These are phyloP conservation scores for Cicer judaicum DNA, from an alignment of 306 rosid genomes.

Conservation along the genomic window DNA sequence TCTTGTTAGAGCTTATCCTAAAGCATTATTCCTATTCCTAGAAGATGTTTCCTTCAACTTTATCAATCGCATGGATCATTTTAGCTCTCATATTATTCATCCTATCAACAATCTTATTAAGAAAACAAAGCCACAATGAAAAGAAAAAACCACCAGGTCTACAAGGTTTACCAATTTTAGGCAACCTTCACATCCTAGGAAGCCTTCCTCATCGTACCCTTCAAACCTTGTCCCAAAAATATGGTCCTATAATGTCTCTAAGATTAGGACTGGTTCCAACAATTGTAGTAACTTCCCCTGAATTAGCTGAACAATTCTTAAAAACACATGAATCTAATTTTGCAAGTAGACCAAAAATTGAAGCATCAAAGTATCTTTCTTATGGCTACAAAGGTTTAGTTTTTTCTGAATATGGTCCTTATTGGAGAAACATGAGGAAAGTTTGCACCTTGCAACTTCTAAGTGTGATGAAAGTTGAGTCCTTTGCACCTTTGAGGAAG, in stretches of 20 bases:
- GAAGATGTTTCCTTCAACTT: no score
- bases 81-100: no score
- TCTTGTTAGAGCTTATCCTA: no score
- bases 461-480: conserved; percentile 11
- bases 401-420: conserved; percentile 40
- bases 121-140: neutral
- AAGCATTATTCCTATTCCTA: no score
- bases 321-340: conserved; percentile 56
- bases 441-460: conserved; percentile 39
- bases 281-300: conserved; percentile 53
- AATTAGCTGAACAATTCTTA: conserved; percentile 58
- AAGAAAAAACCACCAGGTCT: conserved; percentile 57
- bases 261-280: conserved; percentile 47
- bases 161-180: conserved; percentile 46
- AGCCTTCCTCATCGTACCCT: conserved; percentile 48
- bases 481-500: conserved; percentile 41
- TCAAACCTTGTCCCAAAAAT: conserved; percentile 48
- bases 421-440: conserved; percentile 56
- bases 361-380: neutral
- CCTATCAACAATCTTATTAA: no score
- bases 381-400: conserved; percentile 42
- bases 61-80: no score
- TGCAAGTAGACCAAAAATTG: conserved; percentile 31
- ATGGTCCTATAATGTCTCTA: conserved; percentile 59
- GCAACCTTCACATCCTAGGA: conserved; percentile 54